A percentile compares a stretch with the other conserved stretches of the same genome.
Conservation (phyloP, 257 asterid species). For the Mentha longifolia region DNA sequence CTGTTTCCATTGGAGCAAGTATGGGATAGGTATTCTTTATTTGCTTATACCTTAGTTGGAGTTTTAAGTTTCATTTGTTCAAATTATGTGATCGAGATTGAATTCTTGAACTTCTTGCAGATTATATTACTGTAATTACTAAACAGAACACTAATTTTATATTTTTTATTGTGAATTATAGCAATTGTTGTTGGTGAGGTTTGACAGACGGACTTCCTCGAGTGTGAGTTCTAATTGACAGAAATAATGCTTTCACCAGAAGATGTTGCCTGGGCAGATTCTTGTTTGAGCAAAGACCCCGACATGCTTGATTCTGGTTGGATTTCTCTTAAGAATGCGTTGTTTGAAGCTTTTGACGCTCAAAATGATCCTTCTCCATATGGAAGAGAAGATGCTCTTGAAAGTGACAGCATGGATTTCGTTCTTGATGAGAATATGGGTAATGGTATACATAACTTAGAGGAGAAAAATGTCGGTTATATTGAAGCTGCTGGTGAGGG, state of each 20-base stretch:
- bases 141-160: conserved; percentile 1
- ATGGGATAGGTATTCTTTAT: not conserved
- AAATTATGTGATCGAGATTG: not conserved
- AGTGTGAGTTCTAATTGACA: conserved; percentile 23
- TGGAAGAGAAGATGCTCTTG: conserved; percentile 28
- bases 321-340: conserved; percentile 48
- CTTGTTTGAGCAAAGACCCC: conserved; percentile 63
- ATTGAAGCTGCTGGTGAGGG: conserved; percentile 30
- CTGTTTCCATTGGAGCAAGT: not conserved
- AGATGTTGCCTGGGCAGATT: conserved; percentile 80
- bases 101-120: not conserved
- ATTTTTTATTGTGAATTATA: not conserved
- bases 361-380: conserved; percentile 29
- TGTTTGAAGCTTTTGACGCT: conserved; percentile 37
- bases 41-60: not conserved
- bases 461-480: conserved; percentile 28
- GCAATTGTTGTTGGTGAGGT: conserved; percentile 34
- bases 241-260: conserved; percentile 45
- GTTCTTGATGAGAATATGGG: conserved; percentile 13
- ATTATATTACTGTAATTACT: not conserved
- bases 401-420: conserved; percentile 29
- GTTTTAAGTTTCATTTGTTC: not conserved
- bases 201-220: conserved; percentile 38
- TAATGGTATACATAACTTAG: conserved; percentile 20
- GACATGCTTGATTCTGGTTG: conserved; percentile 45